Evolutionary conservation across 305 asterid species (phyloP), one percentile per base, ranked within the genome.

Genomic region (Plantago coronopus): DNA sequence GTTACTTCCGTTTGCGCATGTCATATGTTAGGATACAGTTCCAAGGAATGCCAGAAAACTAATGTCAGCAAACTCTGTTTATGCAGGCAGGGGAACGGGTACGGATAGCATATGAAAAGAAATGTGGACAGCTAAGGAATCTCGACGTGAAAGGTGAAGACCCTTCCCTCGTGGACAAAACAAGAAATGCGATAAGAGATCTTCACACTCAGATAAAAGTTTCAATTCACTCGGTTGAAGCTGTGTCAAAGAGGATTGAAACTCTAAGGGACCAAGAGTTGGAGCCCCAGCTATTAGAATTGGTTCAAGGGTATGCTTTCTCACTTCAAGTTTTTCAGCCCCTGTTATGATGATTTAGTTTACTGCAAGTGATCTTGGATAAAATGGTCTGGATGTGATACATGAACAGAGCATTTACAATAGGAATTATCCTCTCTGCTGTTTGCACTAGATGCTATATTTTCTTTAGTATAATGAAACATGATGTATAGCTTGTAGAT

Each of bases 131-230:
- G 46, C 82, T 91, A 37, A 81, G 82, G 72, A 83, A 80, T 67
- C 95, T 77, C 66, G 95, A 88, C 48, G 85, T 72, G 61, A 84
- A 78, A 72, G 96, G 98, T n/a, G 89, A 76, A n/a, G 96, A 88
- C 69, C 89, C 86, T 66, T 69, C 78, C 44, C 76, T 78, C 46
- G 76, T 79, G 11, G 84, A 81, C 46, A 91, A 84, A 79, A 84
- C 88, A 25, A 86, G 88, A 73, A 75, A 85, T 62, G 72, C 88
- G 69, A 78, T 88, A 53, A 70, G 89, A 73, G 89, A 83, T 66
- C 82, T 91, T 62, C 80, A 88, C 31, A 91, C 98, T 31, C 89
- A 82, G 70, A 88, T 91, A 57, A 91, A 91, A 75, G 95, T 91
- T 70, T 91, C 98, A 20, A 76, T 91, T 57, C 96, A 91, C 69